These are phyloP conservation scores for Pigoraptor vietnamica DNA, from an alignment of 78 protist species.

Conservation along the genomic window DNA sequence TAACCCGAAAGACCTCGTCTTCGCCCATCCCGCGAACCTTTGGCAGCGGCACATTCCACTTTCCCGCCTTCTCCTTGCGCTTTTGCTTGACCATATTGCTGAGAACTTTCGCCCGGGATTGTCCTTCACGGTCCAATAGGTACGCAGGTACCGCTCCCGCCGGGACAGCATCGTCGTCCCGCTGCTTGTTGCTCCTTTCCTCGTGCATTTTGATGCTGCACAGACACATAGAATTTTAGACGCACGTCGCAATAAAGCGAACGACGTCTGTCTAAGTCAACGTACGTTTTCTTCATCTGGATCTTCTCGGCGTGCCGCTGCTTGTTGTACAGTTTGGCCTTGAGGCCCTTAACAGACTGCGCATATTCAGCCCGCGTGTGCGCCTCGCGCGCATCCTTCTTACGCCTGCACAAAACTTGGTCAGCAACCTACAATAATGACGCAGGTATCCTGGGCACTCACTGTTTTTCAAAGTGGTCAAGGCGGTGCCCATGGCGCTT, in stretches of 20 bases:
- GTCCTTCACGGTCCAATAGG: slow-evolving; percentile 89
- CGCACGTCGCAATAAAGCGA: neutral
- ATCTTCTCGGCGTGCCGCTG: slow-evolving; percentile 93
- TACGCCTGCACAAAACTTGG: slow-evolving; percentile 63
- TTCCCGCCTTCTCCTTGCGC: slow-evolving; percentile 99
- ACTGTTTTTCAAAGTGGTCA: slow-evolving; percentile 77
- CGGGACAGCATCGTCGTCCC: slow-evolving; percentile 63
- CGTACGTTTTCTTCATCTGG: slow-evolving; percentile 84
- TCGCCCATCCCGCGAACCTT: slow-evolving; percentile 88
- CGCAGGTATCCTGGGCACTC: neutral
- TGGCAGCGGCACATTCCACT: slow-evolving; percentile 98
- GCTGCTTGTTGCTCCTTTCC: slow-evolving; percentile 77
- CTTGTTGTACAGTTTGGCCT: slow-evolving; percentile 89
- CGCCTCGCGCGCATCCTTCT: slow-evolving; percentile 85
- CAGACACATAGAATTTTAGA: neutral
- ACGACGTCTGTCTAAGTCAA: too few species aligned
- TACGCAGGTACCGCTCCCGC: slow-evolving; percentile 97
- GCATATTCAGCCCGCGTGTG: slow-evolving; percentile 80
- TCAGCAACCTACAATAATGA: neutral
- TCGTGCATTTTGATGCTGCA: slow-evolving; percentile 82
- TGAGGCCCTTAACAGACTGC: slow-evolving; percentile 83
- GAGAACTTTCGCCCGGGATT: slow-evolving; percentile 88
- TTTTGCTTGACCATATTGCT: slow-evolving; percentile 96
- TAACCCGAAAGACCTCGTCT: slow-evolving; percentile 93
- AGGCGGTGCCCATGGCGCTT: slow-evolving; percentile 92